Evolutionary conservation across 1,284 basidiomycete species (phyloP), one percentile per base, ranked within the genome.

Genomic region (Boletellus deceptivus): DNA sequence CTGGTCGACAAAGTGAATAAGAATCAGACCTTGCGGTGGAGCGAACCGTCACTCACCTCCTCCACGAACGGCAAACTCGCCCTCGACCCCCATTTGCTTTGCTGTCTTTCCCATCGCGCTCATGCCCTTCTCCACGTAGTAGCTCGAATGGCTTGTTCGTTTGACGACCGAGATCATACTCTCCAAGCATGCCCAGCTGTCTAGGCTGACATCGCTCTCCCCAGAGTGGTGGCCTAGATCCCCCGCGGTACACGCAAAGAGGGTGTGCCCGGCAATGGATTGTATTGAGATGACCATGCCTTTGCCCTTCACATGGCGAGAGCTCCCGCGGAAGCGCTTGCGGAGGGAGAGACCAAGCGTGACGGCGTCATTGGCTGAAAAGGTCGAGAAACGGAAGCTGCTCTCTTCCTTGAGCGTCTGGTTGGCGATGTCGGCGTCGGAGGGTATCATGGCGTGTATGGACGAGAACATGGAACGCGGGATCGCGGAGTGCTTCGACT

Each of bases 51-150:
- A 73, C 82, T 68, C 57, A 90, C 88, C 89, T 71, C 89, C 89
- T 47, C 89, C 89, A 54, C 80, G 79, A 41, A 89, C 77, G 43
- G 77, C 70, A 57, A 77, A 75, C 53, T 89, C 84, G 18, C 75
- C 76, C 50, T 83, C 78, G 33, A 86, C 72, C 6, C 84, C 86
- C 68, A 86, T 73, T 59, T 89, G 82, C 55, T 81, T 81, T 29
- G 84, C 75, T 3, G 80, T 80, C 69, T 86, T 88, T n/a, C 84
- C 85, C 80, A 87, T 82, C 4, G 87, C 88, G 46, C 78, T 80
- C 79, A 89, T 87, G 3, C 85, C 85, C 61, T 89, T 89, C 62
- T 91, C 88, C 14, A 91, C 84, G 64, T 91, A 91, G 64, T 77
- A 91, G 56, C 84, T 89, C 7, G 84, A 87, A 66, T 91, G 89